phyloP scores from a whole-genome alignment of 495 filamentous ascomycete species.

The Penicillium canariense region DNA sequence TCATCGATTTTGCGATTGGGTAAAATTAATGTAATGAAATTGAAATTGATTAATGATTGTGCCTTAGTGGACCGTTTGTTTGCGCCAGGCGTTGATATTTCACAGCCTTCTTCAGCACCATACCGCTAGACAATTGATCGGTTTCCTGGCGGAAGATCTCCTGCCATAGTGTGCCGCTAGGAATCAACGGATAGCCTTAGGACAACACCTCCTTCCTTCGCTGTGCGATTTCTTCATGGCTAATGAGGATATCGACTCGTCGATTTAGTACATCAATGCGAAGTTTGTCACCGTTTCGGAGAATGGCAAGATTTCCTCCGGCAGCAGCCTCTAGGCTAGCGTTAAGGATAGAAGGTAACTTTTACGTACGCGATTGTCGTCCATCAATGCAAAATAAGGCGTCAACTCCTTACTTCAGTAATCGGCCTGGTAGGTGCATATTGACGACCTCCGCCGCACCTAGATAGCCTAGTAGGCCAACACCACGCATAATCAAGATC shows the following conservation, averaged over 20 bases:
- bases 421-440: conserved; percentile 50
- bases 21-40: too few species aligned
- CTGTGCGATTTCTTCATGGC: conserved; percentile 60
- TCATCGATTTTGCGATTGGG: too few species aligned
- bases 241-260: conserved; percentile 52
- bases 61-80: conserved; percentile 39
- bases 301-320: conserved; percentile 54
- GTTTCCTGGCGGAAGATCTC: conserved; percentile 52
- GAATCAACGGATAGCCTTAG: conserved; percentile 25
- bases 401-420: conserved; percentile 46
- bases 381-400: conserved; percentile 57
- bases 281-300: conserved; percentile 53
- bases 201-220: conserved; percentile 52
- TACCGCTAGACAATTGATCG: conserved; percentile 50
- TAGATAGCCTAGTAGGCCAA: conserved; percentile 53
- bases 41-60: conserved; percentile 48
- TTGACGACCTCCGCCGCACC: conserved; percentile 57
- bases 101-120: conserved; percentile 50
- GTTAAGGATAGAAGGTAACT: conserved; percentile 53
- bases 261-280: conserved; percentile 55
- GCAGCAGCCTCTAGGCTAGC: conserved; percentile 60
- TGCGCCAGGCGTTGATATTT: conserved; percentile 54
- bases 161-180: conserved; percentile 46
- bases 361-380: conserved; percentile 55
- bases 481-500: conserved; percentile 54